A percentile compares a stretch with the other conserved stretches of the same genome.
phyloP scores from a whole-genome alignment of 1,139 yeast genomes.

The Saccharomyces uvarum region DNA sequence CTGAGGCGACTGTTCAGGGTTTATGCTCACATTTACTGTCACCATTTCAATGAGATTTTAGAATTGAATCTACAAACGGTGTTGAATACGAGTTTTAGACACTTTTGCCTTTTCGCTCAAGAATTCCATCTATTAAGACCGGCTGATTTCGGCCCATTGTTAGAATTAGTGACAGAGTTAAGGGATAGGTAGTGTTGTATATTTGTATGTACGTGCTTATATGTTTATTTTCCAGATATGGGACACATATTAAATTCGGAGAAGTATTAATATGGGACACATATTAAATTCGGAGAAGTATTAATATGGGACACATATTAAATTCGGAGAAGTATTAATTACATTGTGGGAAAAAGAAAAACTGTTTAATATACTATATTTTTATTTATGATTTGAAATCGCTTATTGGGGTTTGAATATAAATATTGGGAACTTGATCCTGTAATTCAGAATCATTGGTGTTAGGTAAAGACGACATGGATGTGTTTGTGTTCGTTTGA shows the following conservation, averaged over 20 bases:
- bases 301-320: not conserved
- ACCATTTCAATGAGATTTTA: constrained; percentile 89
- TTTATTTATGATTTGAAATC: constrained; percentile 1
- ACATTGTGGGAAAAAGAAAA: not conserved
- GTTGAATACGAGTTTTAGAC: constrained; percentile 88
- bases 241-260: not conserved
- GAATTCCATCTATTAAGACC: constrained; percentile 71
- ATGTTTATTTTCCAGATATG: not conserved
- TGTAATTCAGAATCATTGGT: constrained; percentile 14
- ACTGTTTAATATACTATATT: not conserved
- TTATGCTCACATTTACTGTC: constrained; percentile 97
- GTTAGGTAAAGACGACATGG: constrained; percentile 18
- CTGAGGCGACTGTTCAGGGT: constrained; percentile 86
- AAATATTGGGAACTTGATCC: constrained; percentile 11
- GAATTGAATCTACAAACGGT: constrained; percentile 91
- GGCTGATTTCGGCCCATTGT: constrained; percentile 87
- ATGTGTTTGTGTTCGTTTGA: constrained; percentile 16
- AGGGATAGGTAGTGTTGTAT: constrained; percentile 23
- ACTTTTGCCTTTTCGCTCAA: constrained; percentile 77
- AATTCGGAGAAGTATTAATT: not conserved
- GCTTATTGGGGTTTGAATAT: constrained; percentile 11
- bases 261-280: not conserved
- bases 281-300: not conserved
- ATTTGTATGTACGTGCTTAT: not conserved
- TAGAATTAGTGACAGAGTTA: constrained; percentile 68